A percentile compares a stretch with the other conserved stretches of the same genome.
Evolutionary conservation across 805 yeast genomes (phyloP).

Genomic region (Wickerhamomyces bovis): DNA sequence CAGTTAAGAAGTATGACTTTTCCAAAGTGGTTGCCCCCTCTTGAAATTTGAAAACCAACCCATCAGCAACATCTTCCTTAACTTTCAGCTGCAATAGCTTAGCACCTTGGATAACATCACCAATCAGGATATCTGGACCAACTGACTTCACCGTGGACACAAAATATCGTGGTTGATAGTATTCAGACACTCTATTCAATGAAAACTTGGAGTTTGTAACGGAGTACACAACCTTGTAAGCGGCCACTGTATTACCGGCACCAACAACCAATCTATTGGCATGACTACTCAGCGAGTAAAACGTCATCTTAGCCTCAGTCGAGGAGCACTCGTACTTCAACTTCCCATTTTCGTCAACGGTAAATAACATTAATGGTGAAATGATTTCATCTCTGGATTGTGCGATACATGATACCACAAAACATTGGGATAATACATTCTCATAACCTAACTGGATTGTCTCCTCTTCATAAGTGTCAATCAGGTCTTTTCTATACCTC

Average conservation of each 20-base stretch:
- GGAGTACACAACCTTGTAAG: slow-evolving; percentile 28
- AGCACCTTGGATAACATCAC: slow-evolving; percentile 15
- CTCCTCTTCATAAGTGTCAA: slow-evolving; percentile 21
- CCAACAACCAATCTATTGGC: slow-evolving; percentile 25
- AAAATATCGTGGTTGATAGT: slow-evolving; percentile 9
- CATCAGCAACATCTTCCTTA: slow-evolving; percentile 8
- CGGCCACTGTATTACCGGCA: slow-evolving; percentile 26
- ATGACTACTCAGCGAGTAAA: slow-evolving; percentile 25
- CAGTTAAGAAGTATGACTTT: slow-evolving; percentile 10
- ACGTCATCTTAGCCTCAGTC: slow-evolving; percentile 13
- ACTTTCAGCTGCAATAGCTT: slow-evolving; percentile 10
- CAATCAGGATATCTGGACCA: slow-evolving; percentile 17
- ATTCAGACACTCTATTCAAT: slow-evolving; percentile 21
- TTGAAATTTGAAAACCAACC: slow-evolving; percentile 9
- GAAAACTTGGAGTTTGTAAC: slow-evolving; percentile 29
- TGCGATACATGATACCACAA: slow-evolving; percentile 29
- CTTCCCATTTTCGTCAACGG: slow-evolving; percentile 30
- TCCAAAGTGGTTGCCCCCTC: slow-evolving; percentile 4
- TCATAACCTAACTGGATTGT: slow-evolving; percentile 27
- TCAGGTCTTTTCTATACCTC: slow-evolving; percentile 13
- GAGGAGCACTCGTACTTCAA: slow-evolving; percentile 23
- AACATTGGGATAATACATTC: slow-evolving; percentile 29
- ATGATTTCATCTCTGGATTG: slow-evolving; percentile 27
- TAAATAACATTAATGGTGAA: slow-evolving; percentile 28
- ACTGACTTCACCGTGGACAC: slow-evolving; percentile 11